Evolutionary conservation across 1,139 yeast species (phyloP), one percentile per base, ranked within the genome.

Genomic region (Blastobotrys buckinghamii): DNA sequence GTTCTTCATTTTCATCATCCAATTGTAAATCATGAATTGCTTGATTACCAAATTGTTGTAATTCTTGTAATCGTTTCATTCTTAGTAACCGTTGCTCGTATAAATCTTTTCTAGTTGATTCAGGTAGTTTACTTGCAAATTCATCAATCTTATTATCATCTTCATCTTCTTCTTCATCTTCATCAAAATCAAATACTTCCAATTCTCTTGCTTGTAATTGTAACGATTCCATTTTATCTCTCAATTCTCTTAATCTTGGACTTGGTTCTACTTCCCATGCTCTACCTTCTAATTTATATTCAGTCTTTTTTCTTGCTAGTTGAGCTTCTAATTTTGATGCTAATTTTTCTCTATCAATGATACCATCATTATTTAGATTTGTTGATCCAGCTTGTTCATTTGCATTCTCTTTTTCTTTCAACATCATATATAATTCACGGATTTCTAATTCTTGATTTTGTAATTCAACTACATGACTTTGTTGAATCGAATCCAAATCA

Each of bases 361-460:
- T 59, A n/a, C 69, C 69, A 26, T 22, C 13, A 12, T 37, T 30
- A 6, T 22, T 36, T 26, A 15, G 32, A 17, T 48, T 47, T 51
- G 74, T 72, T 51, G 75, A 67, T 53, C 66, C 59, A 19, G 12
- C 6, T 13, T 13, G 6, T 33, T 16, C 38, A 4, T 17, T 38
- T 35, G 65, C 67, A 45, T 62, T 51, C 50, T 37, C 57, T 48
- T 53, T 58, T 45, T 65, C 70, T 45, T 75, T 74, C 36, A 88
- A 68, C 73, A 85, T 76, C 48, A 90, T 75, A 50, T 87, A 72
- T 65, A 92, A 76, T 64, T 90, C 96, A 51, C 97, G 76, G 76
- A 86, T 80, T 66, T 90, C 96, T 29, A 85, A 72, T 62, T 90
- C 97, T 59, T 84, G 94, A 55, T 84, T 83, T 62, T 89, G 96